phyloP scores from a whole-genome alignment of 768 basidiomycete species.

The Leucocoprinus birnbaumii region DNA sequence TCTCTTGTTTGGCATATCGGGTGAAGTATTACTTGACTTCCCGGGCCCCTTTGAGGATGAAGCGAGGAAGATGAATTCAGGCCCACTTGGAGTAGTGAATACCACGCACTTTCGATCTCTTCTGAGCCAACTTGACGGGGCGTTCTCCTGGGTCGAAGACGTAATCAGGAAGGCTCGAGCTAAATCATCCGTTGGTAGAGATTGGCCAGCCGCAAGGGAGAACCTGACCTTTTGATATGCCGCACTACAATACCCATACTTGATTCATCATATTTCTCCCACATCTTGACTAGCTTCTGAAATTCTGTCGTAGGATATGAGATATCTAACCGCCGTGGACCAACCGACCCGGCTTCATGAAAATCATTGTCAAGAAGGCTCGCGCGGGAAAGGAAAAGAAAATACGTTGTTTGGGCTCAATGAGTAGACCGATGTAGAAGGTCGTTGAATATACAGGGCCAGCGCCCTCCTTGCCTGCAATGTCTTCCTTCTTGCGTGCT shows the following conservation, averaged over 20 bases:
- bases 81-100: not conserved
- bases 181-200: slow-evolving; percentile 22
- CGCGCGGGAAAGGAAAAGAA: slow-evolving; percentile 10
- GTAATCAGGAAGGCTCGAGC: slow-evolving; percentile 75
- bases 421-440: slow-evolving; percentile 93
- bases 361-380: slow-evolving; percentile 4
- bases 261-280: slow-evolving; percentile 91
- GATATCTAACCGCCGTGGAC: slow-evolving; percentile 87
- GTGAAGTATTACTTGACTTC: slow-evolving; percentile 59
- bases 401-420: slow-evolving; percentile 87
- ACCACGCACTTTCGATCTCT: slow-evolving; percentile 65
- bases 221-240: slow-evolving; percentile 79
- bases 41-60: slow-evolving; percentile 48
- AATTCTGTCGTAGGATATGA: slow-evolving; percentile 97
- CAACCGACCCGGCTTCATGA: slow-evolving; percentile 69
- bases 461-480: slow-evolving; percentile 71
- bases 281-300: slow-evolving; percentile 87
- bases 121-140: slow-evolving; percentile 64
- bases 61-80: not conserved
- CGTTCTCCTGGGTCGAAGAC: slow-evolving; percentile 83
- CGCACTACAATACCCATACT: slow-evolving; percentile 94
- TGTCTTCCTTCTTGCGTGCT: slow-evolving; percentile 75
- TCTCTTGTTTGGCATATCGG: slow-evolving; percentile 78
- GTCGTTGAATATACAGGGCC: slow-evolving; percentile 92
- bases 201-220: not conserved